These are phyloP conservation scores for Epipyxis sp. DNA, from an alignment of 108 stramenopile genomes.

Conservation along the genomic window DNA sequence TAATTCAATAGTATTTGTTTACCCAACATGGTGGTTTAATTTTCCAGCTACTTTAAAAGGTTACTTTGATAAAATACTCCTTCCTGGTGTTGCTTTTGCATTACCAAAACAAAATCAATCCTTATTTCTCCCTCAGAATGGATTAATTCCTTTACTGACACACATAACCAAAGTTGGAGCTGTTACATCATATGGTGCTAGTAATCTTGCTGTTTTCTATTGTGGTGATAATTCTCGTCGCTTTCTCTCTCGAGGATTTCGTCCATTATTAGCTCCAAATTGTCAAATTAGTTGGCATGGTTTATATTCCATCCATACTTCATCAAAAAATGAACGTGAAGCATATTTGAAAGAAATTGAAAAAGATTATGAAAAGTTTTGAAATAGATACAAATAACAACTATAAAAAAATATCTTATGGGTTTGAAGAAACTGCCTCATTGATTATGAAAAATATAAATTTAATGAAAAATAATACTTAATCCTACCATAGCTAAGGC, in stretches of 20 bases:
- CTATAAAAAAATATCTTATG: too few species aligned
- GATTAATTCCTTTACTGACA: background rate
- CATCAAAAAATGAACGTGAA: too few species aligned
- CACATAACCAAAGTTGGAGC: slow-evolving; percentile 24
- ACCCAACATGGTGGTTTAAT: slow-evolving; percentile 62
- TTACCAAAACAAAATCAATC: background rate
- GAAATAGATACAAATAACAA: too few species aligned
- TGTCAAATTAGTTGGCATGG: background rate
- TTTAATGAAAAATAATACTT: too few species aligned
- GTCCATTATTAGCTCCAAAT: background rate
- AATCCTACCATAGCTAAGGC: too few species aligned
- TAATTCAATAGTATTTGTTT: slow-evolving; percentile 56
- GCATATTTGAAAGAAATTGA: too few species aligned
- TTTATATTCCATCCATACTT: too few species aligned
- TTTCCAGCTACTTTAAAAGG: slow-evolving; percentile 54
- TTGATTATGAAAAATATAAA: too few species aligned
- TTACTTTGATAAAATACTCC: slow-evolving; percentile 48
- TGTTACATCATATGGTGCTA: slow-evolving; percentile 26
- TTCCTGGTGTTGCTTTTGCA: slow-evolving; percentile 35
- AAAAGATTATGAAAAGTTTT: too few species aligned
- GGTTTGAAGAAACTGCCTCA: too few species aligned
- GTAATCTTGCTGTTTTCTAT: background rate
- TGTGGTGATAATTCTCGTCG: background rate
- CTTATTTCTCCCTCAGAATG: background rate
- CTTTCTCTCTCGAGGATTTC: background rate